Evolutionary conservation across 2,329 filamentous ascomycete genomes (phyloP), one percentile per base, ranked within the genome.

Genomic region (Alternaria postmessia): DNA sequence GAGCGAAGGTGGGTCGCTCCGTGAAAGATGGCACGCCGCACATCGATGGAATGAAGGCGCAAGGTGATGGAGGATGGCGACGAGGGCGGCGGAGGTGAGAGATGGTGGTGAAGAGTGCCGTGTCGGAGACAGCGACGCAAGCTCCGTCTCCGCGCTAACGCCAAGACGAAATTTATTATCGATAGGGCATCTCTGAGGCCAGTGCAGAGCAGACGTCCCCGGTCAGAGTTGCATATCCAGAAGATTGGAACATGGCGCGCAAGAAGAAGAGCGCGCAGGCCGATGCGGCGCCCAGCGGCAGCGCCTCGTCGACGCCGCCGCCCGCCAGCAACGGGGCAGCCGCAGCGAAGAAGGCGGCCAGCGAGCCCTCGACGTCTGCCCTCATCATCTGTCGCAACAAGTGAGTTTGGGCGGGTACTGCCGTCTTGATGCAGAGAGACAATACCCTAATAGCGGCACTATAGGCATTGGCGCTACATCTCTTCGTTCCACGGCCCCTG

Each of bases 401-500:
- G 78, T 80, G 77, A 71, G 77, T 78, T 52, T 58, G 59, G 72
- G 74, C 55, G 42, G 51, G 51, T 57, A 47, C 42, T 52, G 58
- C 58, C 55, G 56, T 60, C 52, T 32, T 36, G 49, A 53, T 39
- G 43, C 36, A 34, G 43, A 41, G 39, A 44, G 38, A 52, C 20
- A 28, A 54, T 41, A 58, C 30, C 42, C 68, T 69, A 62, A 69
- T 61, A n/a, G 20, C 24, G 11, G 26, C 9, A 14, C 42, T 16
- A 38, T 68, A 94, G 92, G 77, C 91, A 94, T 80, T 94, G 91
- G 92, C 87, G 89, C 65, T 92, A 93, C 77, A 93, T 95, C 60
- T 93, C 91, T 22, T 91, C 89, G 28, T 95, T 92, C 73, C 89
- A 94, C 74, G 92, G 92, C 24, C 89, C 91, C 67, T 95, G 92